These are phyloP conservation scores for Colletotrichum lupini DNA, from an alignment of 2,329 filamentous ascomycete species.

Conservation along the genomic window DNA sequence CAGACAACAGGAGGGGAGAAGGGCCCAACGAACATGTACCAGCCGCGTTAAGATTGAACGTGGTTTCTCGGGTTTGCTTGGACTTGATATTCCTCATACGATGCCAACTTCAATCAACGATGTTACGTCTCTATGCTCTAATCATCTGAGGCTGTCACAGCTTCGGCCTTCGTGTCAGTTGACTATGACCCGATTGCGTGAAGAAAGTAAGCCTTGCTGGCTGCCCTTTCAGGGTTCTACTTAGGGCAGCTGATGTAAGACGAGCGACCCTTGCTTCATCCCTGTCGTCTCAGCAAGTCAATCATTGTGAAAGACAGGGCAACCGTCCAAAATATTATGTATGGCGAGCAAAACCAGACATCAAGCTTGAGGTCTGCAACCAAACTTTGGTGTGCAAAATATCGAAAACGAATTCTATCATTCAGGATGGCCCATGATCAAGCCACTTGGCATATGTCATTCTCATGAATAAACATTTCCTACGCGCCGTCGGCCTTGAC, in stretches of 20 bases:
- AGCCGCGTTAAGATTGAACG: neutral
- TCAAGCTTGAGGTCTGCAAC: neutral
- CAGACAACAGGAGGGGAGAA: neutral
- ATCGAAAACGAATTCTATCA: too few relatives aligned
- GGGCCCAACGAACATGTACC: slow-evolving; percentile 37
- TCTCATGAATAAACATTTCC: too few relatives aligned
- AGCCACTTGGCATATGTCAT: too few relatives aligned
- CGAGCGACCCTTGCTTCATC: neutral
- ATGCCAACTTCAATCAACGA: neutral
- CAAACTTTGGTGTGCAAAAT: too few relatives aligned
- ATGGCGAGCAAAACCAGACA: neutral
- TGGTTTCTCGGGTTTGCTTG: neutral
- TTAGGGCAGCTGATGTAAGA: neutral
- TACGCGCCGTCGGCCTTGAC: too few relatives aligned
- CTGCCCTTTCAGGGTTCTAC: neutral
- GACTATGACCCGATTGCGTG: neutral
- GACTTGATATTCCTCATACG: neutral
- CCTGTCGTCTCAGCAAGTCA: neutral
- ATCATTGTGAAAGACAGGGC: neutral
- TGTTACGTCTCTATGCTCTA: neutral
- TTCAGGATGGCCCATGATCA: too few relatives aligned
- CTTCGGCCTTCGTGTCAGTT: neutral
- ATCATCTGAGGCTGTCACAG: neutral
- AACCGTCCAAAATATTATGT: neutral
- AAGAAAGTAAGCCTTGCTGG: neutral